phyloP scores from a whole-genome alignment of 805 yeast species.

The Nakazawaea ishiwadae region DNA sequence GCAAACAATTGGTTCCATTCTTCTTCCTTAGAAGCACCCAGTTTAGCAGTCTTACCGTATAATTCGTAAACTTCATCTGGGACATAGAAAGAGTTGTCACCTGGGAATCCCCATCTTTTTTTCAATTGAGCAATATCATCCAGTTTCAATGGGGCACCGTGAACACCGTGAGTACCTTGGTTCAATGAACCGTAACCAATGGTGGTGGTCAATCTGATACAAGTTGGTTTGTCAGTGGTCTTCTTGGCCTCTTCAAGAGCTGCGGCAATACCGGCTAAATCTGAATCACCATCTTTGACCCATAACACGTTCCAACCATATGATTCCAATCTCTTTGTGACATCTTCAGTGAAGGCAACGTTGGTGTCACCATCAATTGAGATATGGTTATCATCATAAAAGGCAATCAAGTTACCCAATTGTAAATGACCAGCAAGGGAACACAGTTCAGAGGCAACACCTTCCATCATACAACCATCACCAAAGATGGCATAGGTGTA shows the following conservation, averaged over 20 bases:
- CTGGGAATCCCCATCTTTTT: constrained; percentile 81
- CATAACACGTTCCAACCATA: constrained; percentile 90
- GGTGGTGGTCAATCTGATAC: constrained; percentile 83
- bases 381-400: constrained; percentile 96
- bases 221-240: constrained; percentile 78
- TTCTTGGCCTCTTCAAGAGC: constrained; percentile 83
- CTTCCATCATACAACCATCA: constrained; percentile 98
- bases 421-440: constrained; percentile 96
- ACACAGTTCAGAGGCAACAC: constrained; percentile 90
- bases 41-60: constrained; percentile 51
- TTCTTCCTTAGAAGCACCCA: constrained; percentile 63
- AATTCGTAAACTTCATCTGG: constrained; percentile 78
- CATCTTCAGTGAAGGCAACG: constrained; percentile 92
- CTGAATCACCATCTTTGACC: constrained; percentile 79
- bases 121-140: constrained; percentile 90
- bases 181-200: constrained; percentile 90
- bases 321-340: constrained; percentile 74
- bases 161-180: constrained; percentile 87
- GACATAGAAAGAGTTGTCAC: constrained; percentile 69
- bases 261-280: constrained; percentile 60
- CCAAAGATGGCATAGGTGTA: constrained; percentile 81
- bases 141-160: constrained; percentile 93
- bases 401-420: constrained; percentile 87
- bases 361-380: constrained; percentile 93
- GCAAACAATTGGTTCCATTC: constrained; percentile 70